phyloP scores from a whole-genome alignment of 2,329 filamentous ascomycete species.

The Phialophora expanda region DNA sequence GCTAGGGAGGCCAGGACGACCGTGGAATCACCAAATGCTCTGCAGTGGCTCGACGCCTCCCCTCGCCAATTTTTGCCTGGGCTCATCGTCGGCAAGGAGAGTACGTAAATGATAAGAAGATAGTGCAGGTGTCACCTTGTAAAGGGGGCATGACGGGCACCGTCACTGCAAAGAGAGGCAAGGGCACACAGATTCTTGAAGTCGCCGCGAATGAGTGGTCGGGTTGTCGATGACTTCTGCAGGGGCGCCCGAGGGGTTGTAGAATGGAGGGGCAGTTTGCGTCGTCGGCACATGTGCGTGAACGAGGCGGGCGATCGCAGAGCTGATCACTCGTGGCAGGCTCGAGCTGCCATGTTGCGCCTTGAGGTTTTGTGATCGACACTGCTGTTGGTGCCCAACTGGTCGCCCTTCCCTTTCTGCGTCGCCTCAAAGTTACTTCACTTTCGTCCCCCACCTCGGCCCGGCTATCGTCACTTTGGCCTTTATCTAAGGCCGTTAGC shows the following conservation, averaged over 20 bases:
- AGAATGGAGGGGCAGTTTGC: slow-evolving; percentile 1
- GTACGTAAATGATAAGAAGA: background rate
- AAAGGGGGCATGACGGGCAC: background rate
- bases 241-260: background rate
- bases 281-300: too few relatives aligned
- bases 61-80: background rate
- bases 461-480: background rate
- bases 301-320: background rate
- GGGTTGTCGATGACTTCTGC: background rate
- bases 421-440: background rate
- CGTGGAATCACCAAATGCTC: background rate
- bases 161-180: background rate
- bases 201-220: background rate
- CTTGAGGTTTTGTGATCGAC: slow-evolving; percentile 6
- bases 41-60: background rate
- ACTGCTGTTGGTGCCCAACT: slow-evolving; percentile 18
- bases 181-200: background rate
- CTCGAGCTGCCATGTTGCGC: background rate
- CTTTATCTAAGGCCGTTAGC: background rate
- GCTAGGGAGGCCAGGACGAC: too few relatives aligned
- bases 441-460: background rate
- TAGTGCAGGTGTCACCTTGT: background rate
- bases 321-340: slow-evolving; percentile 3
- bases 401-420: slow-evolving; percentile 6
- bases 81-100: background rate